phyloP scores from a whole-genome alignment of 225 moss, liverwort and hornwort species.

The Antitrichia curtipendula region DNA sequence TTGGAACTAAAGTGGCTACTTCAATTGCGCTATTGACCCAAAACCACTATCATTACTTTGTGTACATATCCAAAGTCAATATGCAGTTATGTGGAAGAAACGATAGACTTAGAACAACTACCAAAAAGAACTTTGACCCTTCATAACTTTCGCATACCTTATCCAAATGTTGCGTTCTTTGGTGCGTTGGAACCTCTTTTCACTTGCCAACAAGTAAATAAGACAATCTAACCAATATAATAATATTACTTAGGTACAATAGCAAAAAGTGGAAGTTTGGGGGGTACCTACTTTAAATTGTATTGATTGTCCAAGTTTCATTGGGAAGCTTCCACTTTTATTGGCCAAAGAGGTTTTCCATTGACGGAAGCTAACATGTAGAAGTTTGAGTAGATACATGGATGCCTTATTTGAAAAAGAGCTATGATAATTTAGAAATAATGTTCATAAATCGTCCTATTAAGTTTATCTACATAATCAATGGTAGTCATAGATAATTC shows the following conservation, averaged over 20 bases:
- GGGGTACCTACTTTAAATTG: accelerated
- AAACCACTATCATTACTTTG: background rate
- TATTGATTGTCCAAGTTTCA: background rate
- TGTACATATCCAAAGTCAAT: background rate
- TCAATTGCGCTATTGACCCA: accelerated
- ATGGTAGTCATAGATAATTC: background rate
- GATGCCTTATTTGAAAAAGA: no score
- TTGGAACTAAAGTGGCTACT: accelerated
- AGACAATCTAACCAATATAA: background rate
- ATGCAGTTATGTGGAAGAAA: background rate
- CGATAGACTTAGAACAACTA: background rate
- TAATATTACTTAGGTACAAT: background rate
- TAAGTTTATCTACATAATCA: background rate
- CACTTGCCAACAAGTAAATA: background rate
- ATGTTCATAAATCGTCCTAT: accelerated
- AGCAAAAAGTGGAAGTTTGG: accelerated
- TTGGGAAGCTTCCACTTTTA: no score
- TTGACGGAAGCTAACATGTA: no score
- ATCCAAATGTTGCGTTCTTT: background rate
- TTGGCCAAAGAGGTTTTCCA: no score
- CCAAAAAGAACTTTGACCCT: background rate
- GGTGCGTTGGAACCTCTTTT: background rate
- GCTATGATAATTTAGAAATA: no score
- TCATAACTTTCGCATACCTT: background rate
- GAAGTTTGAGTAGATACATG: no score